Base-by-base conservation (phyloP, 495 filamentous ascomycete genomes). In the Aspergillus baeticus region DNA sequence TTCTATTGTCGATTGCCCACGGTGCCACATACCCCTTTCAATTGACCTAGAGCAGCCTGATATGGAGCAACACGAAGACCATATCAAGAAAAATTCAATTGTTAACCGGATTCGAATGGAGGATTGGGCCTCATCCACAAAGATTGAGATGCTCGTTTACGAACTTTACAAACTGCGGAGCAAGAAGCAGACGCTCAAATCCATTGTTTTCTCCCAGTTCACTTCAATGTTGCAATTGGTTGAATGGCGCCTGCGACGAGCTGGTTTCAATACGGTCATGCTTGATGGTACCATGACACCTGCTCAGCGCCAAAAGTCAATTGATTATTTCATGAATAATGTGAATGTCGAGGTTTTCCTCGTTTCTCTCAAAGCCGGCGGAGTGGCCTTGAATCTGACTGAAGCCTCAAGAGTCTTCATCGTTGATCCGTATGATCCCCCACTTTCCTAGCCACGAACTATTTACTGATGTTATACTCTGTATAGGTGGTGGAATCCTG, bases 71-170 rank as follows among this genome's bases (percentile, higher is more conserved):
- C 89, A 96, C 53, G 86, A 89, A 63, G 81, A 83, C 15, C 66
- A 81, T 22, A 83, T 96, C 26, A 96, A 96, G 81, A 96, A 96
- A 69, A 89, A 83, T 6, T 94, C 90, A 10, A 98, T 98, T 70
- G 96, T 96, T 77, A 96, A 96, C 69, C 88, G 94, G 37, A 97
- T 98, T 66, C 87, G 90, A 64, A 96, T 97, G 93, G 89, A 92
- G 59, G 85, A 96, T 60, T 98, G 94, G 94, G 96, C 90, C 1
- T 95, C 90, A 1, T 96, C 91, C 3, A 96, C 93, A 41, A 98
- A 98, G 75, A 98, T 98, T 60, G 94, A 98, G 76, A 87, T 92
- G 65, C 81, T 98, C 11, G 85, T 98, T 13, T 93, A 96, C 59
- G 92, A 97, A 59, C 83, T 98, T 1, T 91, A 92, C 76, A 85